phyloP scores from a whole-genome alignment of 2,329 filamentous ascomycete genomes.

The Thelonectria blattea region DNA sequence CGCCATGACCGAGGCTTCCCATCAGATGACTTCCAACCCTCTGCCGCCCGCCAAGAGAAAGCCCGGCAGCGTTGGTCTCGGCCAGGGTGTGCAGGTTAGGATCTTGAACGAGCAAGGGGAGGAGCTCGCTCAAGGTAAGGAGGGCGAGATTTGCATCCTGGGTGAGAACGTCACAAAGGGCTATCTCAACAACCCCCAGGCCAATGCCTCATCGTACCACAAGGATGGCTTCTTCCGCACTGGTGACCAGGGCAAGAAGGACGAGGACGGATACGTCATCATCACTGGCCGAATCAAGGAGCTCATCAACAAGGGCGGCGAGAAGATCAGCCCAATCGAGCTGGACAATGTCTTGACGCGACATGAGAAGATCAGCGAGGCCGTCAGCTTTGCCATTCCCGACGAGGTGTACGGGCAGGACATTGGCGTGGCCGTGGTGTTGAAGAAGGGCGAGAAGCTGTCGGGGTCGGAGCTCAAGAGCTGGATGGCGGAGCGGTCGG shows the following conservation, averaged over 20 bases:
- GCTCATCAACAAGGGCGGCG: slow-evolving; percentile 87
- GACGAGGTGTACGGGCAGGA: slow-evolving; percentile 87
- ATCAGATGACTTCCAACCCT: slow-evolving; percentile 83
- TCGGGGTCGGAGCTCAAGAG: slow-evolving; percentile 66
- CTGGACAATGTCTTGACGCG: slow-evolving; percentile 82
- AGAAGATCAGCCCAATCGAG: slow-evolving; percentile 90
- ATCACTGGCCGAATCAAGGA: slow-evolving; percentile 95
- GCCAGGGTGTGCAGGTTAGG: slow-evolving; percentile 81
- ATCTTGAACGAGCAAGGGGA: slow-evolving; percentile 75
- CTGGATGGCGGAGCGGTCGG: slow-evolving; percentile 73
- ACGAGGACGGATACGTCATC: slow-evolving; percentile 80
- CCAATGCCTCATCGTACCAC: slow-evolving; percentile 77
- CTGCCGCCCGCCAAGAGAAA: slow-evolving; percentile 74
- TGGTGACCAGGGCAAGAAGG: slow-evolving; percentile 83
- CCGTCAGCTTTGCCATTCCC: slow-evolving; percentile 82
- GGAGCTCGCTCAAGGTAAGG: slow-evolving; percentile 70
- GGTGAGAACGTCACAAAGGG: slow-evolving; percentile 85
- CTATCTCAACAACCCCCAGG: slow-evolving; percentile 81
- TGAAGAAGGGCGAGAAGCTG: slow-evolving; percentile 67
- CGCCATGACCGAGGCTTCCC: slow-evolving; percentile 89
- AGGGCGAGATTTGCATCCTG: slow-evolving; percentile 83
- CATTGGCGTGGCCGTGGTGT: slow-evolving; percentile 76
- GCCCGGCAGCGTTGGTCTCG: slow-evolving; percentile 82
- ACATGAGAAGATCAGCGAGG: slow-evolving; percentile 75
- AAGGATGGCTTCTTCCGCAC: slow-evolving; percentile 84